Percentiles rank a stretch among this genome's conserved stretches.
phyloP scores from a whole-genome alignment of 495 filamentous ascomycete genomes.

The Penicillium coffeae region DNA sequence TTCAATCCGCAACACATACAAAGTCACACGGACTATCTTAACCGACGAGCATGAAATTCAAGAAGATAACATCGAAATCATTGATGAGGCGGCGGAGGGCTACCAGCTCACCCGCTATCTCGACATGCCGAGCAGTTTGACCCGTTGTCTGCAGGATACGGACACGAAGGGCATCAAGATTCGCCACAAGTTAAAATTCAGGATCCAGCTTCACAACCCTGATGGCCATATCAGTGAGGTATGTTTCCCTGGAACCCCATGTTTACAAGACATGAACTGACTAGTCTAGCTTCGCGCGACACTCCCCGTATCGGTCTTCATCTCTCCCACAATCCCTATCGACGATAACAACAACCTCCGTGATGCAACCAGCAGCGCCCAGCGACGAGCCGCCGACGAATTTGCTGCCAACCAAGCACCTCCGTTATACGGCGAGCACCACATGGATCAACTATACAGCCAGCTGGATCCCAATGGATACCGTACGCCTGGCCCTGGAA shows the following conservation, averaged over 20 bases:
- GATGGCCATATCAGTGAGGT: conserved; percentile 91
- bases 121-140: conserved; percentile 71
- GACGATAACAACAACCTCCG: conserved; percentile 74
- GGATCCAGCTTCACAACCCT: conserved; percentile 84
- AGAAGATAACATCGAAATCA: conserved; percentile 60
- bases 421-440: conserved; percentile 82
- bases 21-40: conserved; percentile 57
- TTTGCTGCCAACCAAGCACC: conserved; percentile 60
- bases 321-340: conserved; percentile 84
- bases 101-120: conserved; percentile 68
- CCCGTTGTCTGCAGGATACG: conserved; percentile 78
- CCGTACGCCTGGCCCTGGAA: conserved; percentile 67
- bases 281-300: conserved; percentile 81
- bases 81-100: conserved; percentile 72
- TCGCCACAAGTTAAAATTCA: conserved; percentile 79
- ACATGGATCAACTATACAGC: conserved; percentile 83
- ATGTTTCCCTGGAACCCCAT: too few species aligned
- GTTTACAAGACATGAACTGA: too few species aligned
- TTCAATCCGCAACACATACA: conserved; percentile 52
- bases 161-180: conserved; percentile 81
- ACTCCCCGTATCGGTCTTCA: conserved; percentile 83
- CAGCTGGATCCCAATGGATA: conserved; percentile 73
- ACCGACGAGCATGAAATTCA: conserved; percentile 59
- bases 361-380: conserved; percentile 36
- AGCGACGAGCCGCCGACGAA: conserved; percentile 31